phyloP scores from a whole-genome alignment of 495 filamentous ascomycete species.

The Penicillium canariense region DNA sequence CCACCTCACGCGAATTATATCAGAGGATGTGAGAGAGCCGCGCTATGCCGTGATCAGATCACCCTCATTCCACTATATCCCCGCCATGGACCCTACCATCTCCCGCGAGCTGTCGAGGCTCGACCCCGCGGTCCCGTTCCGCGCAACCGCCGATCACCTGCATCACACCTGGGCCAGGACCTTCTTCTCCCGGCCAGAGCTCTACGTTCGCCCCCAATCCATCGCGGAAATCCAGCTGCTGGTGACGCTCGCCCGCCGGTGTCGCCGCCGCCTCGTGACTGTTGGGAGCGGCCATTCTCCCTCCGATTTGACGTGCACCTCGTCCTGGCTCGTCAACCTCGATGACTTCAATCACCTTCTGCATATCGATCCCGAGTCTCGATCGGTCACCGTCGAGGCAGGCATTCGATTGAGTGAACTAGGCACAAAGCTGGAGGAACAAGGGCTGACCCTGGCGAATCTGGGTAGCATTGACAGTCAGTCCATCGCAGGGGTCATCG shows the following conservation, averaged over 20 bases:
- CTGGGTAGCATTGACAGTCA: conserved; percentile 94
- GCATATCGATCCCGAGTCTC: conserved; percentile 59
- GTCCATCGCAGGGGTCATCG: conserved; percentile 88
- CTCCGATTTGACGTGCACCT: conserved; percentile 88
- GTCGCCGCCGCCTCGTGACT: conserved; percentile 73
- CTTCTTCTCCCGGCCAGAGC: conserved; percentile 80
- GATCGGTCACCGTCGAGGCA: conserved; percentile 72
- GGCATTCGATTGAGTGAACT: conserved; percentile 79
- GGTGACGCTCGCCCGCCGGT: conserved; percentile 75
- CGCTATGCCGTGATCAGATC: conserved; percentile 15
- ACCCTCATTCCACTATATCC: background rate
- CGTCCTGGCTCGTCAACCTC: conserved; percentile 91
- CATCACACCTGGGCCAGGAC: conserved; percentile 98
- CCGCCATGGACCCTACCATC: conserved; percentile 48
- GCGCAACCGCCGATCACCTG: conserved; percentile 62
- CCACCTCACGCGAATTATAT: background rate
- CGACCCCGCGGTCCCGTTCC: conserved; percentile 68
- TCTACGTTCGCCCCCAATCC: conserved; percentile 80
- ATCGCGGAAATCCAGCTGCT: conserved; percentile 79
- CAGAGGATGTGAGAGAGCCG: conserved; percentile 15
- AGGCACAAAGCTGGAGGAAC: conserved; percentile 61
- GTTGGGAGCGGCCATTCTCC: conserved; percentile 90
- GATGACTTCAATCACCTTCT: conserved; percentile 76
- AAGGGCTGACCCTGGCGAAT: conserved; percentile 79
- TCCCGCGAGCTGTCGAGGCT: conserved; percentile 53